Percentiles rank a stretch among this genome's conserved stretches.
These are phyloP conservation scores for Artemisia tridentata DNA, from an alignment of 129 eudicot species.

Conservation along the genomic window DNA sequence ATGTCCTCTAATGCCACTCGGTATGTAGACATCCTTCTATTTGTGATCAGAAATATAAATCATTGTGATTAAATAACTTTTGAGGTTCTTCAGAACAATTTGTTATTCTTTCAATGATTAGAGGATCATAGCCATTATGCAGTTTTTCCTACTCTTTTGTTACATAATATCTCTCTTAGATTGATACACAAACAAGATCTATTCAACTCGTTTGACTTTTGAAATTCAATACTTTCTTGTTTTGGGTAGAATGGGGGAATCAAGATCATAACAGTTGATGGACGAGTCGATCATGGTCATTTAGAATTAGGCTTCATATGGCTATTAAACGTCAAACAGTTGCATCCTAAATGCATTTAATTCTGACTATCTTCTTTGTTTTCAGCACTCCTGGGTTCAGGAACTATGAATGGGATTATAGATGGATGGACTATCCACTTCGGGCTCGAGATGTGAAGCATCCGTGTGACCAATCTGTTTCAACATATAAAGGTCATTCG, in stretches of 20 bases:
- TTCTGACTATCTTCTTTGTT: neutral
- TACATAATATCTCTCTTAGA: neutral
- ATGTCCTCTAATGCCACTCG: conserved; percentile 70
- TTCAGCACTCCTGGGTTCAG: conserved; percentile 51
- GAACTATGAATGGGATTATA: conserved; percentile 81
- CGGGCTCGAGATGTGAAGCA: conserved; percentile 56
- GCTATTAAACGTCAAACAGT: neutral
- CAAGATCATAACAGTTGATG: conserved; percentile 13
- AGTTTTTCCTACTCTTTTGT: neutral
- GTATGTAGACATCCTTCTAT: conserved; percentile 42
- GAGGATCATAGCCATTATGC: neutral
- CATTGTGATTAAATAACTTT: neutral
- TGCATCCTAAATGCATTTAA: conserved; percentile 8
- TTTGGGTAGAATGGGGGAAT: neutral
- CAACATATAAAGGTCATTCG: conserved; percentile 83
- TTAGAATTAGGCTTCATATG: conserved; percentile 11
- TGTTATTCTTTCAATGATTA: too few species aligned
- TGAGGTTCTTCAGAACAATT: too few species aligned
- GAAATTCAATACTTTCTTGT: neutral
- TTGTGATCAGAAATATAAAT: neutral
- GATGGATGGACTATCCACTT: conserved; percentile 95
- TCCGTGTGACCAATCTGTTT: conserved; percentile 79
- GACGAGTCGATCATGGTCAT: neutral
- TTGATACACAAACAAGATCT: neutral
- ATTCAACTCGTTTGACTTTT: neutral